A percentile compares a stretch with the other conserved stretches of the same genome.
phyloP scores from a whole-genome alignment of 2,329 filamentous ascomycete genomes.

The Sarocladium kiliense region DNA sequence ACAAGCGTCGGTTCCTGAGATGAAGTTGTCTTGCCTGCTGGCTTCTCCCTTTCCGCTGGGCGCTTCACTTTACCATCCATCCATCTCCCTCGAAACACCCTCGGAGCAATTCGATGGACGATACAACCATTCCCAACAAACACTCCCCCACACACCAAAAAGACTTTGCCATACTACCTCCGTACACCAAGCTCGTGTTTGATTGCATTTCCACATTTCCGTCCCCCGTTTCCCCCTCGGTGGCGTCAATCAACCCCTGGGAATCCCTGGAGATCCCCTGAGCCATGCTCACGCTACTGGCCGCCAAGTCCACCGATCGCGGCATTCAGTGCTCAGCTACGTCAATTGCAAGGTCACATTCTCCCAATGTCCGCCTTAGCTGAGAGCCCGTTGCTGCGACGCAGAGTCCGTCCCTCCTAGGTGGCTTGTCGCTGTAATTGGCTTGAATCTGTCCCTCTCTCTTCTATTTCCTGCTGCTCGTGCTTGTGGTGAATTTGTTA shows the following conservation, averaged over 20 bases:
- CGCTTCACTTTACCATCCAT: background rate
- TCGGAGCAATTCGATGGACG: background rate
- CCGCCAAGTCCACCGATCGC: background rate
- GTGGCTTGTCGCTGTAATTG: background rate
- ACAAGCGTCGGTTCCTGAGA: background rate
- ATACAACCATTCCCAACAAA: background rate
- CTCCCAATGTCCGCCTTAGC: background rate
- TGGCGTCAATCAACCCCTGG: background rate
- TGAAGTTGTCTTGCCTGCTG: background rate
- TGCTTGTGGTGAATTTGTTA: background rate
- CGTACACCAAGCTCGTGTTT: slow-evolving; percentile 4
- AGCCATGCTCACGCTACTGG: background rate
- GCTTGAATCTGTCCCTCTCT: background rate
- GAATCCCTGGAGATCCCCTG: slow-evolving; percentile 6
- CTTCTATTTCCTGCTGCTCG: background rate
- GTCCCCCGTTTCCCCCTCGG: background rate
- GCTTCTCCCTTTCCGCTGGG: background rate
- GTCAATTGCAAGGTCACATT: background rate
- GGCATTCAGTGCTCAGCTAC: background rate
- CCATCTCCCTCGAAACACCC: background rate
- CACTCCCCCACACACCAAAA: slow-evolving; percentile 2
- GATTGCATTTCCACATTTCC: slow-evolving; percentile 10
- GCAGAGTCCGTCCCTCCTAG: background rate
- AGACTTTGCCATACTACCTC: background rate
- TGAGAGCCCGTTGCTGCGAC: slow-evolving; percentile 2